Base-by-base conservation (phyloP, 768 basidiomycete species). In the Exsudoporus frostii region DNA sequence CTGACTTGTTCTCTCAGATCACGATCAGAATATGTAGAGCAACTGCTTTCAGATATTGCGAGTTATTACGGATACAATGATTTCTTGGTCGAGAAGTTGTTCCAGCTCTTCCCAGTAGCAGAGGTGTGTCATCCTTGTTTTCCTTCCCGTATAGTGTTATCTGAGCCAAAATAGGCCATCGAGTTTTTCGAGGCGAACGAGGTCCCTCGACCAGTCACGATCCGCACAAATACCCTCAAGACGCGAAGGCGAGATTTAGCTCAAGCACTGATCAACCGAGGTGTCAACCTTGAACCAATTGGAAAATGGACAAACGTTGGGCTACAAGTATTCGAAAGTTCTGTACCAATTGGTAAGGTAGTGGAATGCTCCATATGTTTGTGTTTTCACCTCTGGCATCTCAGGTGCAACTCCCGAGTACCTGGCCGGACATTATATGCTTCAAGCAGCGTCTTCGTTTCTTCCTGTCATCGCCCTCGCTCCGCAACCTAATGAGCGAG, bases 301-400 rank as follows among this genome's bases (percentile, higher is more conserved):
- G 97, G 96, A 29, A 98, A 98, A 74, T 98, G 97, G 97, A 92
- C 92, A 27, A 98, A 98, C 65, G 95, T 98, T 57, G 97, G 97
- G 15, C 79, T 99, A n/a, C 97, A 98, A 71, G 89, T 99, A 4
- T 98, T 98, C 68, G 96, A 98, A 73, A 92, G 90, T 58, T 86
- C 82, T 55, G 94, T 99, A 2, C 97, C 97, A 0, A 92, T 99
- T 56, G 96, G 92, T 82, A 62, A 46, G 65, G 56, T 19, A 41
- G 20, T 48, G 32, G 27, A n/a, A 22, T 19, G n/a, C 6, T 45
- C 25, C 17, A 30, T 30, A 19, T n/a, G 41, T 45, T 30, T 20
- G 34, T 45, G 7, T 51, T n/a, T 37, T 45, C 40, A 46, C 24
- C 13, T 10, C 38, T 27, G 20, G 6, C 14, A 14, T 48, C 38